Percentiles rank a stretch among this genome's conserved stretches.
Evolutionary conservation across 805 yeast genomes (phyloP).

Genomic region (Candida ovalis): DNA sequence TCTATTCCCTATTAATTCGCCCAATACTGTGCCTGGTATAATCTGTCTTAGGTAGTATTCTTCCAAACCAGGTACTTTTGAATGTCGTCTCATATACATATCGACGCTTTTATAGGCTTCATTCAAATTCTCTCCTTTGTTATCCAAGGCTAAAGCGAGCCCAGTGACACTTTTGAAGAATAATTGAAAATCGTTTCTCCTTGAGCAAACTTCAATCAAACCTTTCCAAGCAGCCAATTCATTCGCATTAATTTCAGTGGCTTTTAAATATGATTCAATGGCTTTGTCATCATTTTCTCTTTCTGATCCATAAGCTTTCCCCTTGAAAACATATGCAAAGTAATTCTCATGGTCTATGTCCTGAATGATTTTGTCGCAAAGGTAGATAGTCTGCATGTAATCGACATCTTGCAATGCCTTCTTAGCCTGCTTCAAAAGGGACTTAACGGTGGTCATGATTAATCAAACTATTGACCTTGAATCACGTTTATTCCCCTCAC

Average conservation of each 20-base stretch:
- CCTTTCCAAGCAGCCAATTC: conserved; percentile 83
- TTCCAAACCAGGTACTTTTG: conserved; percentile 30
- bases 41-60: conserved; percentile 47
- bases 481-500: too few relatives aligned
- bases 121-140: conserved; percentile 41
- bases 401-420: conserved; percentile 51
- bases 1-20: conserved; percentile 46
- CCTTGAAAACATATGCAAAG: conserved; percentile 66
- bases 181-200: conserved; percentile 33
- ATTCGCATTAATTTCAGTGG: conserved; percentile 46
- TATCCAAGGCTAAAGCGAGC: conserved; percentile 38
- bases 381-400: conserved; percentile 56
- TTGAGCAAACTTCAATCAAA: conserved; percentile 43
- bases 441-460: conserved; percentile 7
- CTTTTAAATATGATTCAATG: conserved; percentile 40
- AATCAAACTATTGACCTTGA: too few relatives aligned
- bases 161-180: conserved; percentile 48
- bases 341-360: conserved; percentile 52
- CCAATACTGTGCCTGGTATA: conserved; percentile 54
- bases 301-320: conserved; percentile 58
- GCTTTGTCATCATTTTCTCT: conserved; percentile 36
- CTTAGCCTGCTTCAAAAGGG: conserved; percentile 45
- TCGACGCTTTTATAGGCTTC: conserved; percentile 48
- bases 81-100: conserved; percentile 36
- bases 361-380: conserved; percentile 52